These are phyloP conservation scores for Crithidia fasciculata DNA, from an alignment of 208 protist species.

Conservation along the genomic window DNA sequence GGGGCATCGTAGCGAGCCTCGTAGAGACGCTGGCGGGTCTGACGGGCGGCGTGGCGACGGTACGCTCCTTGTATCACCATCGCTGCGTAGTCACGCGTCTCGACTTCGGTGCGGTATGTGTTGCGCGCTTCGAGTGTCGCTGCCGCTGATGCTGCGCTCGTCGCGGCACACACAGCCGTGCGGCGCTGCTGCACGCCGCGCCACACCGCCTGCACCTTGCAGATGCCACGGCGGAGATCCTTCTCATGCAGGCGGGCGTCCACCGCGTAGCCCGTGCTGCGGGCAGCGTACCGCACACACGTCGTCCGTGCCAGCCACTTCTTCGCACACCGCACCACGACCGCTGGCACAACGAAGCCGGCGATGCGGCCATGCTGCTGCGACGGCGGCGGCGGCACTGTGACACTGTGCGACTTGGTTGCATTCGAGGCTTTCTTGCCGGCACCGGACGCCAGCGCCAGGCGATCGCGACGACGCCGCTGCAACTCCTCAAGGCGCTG, in stretches of 20 bases:
- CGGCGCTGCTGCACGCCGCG: slow-evolving; percentile 23
- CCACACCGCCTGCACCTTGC: slow-evolving; percentile 46
- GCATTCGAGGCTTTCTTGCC: neutral
- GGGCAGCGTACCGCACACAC: slow-evolving; percentile 49
- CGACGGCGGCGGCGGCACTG: neutral
- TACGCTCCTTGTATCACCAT: slow-evolving; percentile 64
- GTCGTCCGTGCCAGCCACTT: slow-evolving; percentile 57
- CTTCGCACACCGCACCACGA: slow-evolving; percentile 41
- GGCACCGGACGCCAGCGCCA: neutral
- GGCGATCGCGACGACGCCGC: slow-evolving; percentile 29
- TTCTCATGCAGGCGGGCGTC: slow-evolving; percentile 29
- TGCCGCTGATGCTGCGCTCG: neutral
- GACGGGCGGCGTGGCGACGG: slow-evolving; percentile 41
- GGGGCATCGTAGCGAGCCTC: slow-evolving; percentile 27
- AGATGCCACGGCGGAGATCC: slow-evolving; percentile 26
- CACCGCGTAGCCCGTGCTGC: neutral
- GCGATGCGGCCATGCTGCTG: slow-evolving; percentile 24
- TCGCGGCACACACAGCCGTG: too few species aligned
- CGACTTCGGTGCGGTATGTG: slow-evolving; percentile 14
- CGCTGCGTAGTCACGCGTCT: slow-evolving; percentile 64
- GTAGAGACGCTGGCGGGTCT: slow-evolving; percentile 1
- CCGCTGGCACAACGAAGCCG: slow-evolving; percentile 20
- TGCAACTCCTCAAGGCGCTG: slow-evolving; percentile 56
- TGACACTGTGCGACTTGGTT: neutral
- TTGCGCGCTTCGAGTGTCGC: neutral